phyloP scores from a whole-genome alignment of 1,284 basidiomycete genomes.

The Cystobasidium slooffiae region DNA sequence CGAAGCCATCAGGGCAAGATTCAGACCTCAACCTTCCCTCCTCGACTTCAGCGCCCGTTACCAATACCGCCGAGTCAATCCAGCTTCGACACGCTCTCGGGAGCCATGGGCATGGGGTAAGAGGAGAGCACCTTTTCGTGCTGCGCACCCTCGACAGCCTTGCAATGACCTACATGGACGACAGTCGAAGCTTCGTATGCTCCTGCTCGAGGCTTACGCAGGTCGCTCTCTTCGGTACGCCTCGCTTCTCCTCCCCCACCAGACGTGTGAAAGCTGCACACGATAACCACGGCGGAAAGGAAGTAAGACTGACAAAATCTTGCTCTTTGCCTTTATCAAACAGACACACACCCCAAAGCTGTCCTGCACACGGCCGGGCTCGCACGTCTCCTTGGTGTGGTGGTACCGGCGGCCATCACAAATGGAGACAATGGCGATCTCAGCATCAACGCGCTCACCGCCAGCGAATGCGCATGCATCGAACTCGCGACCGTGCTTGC shows the following conservation, averaged over 20 bases:
- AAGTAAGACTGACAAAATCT: neutral
- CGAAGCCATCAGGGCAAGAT: slow-evolving; percentile 4
- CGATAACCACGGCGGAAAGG: too few species aligned
- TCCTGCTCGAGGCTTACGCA: slow-evolving; percentile 14
- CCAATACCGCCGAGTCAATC: neutral
- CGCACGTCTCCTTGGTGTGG: slow-evolving; percentile 15
- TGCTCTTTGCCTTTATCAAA: too few species aligned
- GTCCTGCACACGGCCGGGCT: slow-evolving; percentile 6
- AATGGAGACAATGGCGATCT: slow-evolving; percentile 6
- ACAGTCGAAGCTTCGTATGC: slow-evolving; percentile 1
- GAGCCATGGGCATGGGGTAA: slow-evolving; percentile 5
- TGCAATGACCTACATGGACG: neutral
- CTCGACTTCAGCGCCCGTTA: slow-evolving; percentile 12
- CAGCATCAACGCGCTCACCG: slow-evolving; percentile 13
- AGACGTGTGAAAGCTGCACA: too few species aligned
- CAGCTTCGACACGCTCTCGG: neutral
- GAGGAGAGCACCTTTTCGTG: neutral
- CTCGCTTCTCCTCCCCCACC: neutral
- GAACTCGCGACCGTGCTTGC: neutral
- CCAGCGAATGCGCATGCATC: neutral
- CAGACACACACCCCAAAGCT: slow-evolving; percentile 18
- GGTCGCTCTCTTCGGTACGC: slow-evolving; percentile 1
- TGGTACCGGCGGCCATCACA: slow-evolving; percentile 16
- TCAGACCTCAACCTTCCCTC: neutral
- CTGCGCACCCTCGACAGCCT: neutral